A percentile compares a stretch with the other conserved stretches of the same genome.
These are phyloP conservation scores for Penicillium italicum DNA, from an alignment of 2,329 filamentous ascomycete species.

Conservation along the genomic window DNA sequence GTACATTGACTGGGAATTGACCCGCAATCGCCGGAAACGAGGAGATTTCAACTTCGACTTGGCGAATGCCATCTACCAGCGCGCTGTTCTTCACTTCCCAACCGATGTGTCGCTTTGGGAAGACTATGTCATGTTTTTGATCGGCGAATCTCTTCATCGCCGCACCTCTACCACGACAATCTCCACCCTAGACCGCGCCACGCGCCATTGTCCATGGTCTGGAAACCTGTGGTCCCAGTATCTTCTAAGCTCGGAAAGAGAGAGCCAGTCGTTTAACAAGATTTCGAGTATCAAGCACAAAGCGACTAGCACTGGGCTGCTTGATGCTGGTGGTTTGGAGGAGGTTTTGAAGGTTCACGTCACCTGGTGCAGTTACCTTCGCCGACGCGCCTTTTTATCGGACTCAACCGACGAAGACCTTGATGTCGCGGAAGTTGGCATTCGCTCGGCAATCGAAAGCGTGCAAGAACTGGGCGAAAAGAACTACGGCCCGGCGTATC, in stretches of 20 bases:
- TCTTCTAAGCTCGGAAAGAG: slow-evolving; percentile 77
- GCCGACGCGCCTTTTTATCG: slow-evolving; percentile 73
- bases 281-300: slow-evolving; percentile 89
- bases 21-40: slow-evolving; percentile 54
- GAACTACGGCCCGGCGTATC: slow-evolving; percentile 70
- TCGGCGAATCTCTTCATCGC: slow-evolving; percentile 50
- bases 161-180: slow-evolving; percentile 52
- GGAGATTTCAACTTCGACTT: slow-evolving; percentile 52
- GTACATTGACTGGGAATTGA: slow-evolving; percentile 84
- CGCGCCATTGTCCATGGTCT: slow-evolving; percentile 89
- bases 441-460: slow-evolving; percentile 80
- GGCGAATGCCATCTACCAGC: slow-evolving; percentile 66
- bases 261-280: slow-evolving; percentile 69
- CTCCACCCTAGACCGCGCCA: slow-evolving; percentile 73
- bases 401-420: slow-evolving; percentile 75
- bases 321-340: slow-evolving; percentile 82
- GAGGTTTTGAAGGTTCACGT: slow-evolving; percentile 87
- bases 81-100: slow-evolving; percentile 70
- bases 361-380: slow-evolving; percentile 91
- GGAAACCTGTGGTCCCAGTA: slow-evolving; percentile 87
- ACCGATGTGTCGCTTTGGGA: slow-evolving; percentile 75
- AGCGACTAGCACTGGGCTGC: slow-evolving; percentile 77
- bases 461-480: slow-evolving; percentile 74
- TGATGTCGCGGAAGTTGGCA: slow-evolving; percentile 85
- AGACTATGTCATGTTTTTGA: slow-evolving; percentile 74